These are phyloP conservation scores for Talaromyces sp. DNA, from an alignment of 2,329 filamentous ascomycete species.

Conservation along the genomic window DNA sequence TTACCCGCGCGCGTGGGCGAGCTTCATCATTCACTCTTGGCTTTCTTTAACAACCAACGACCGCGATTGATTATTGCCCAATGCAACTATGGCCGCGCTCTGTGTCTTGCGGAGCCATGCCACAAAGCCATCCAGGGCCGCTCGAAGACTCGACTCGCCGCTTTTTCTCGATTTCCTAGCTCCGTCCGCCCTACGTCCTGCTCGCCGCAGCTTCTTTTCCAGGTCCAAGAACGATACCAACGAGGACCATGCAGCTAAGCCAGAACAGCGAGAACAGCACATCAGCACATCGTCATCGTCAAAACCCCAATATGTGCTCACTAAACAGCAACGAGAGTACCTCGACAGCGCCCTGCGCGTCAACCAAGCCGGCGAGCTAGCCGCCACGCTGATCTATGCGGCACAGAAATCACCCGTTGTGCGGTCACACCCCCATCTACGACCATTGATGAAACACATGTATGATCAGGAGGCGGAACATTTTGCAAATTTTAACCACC, in stretches of 20 bases:
- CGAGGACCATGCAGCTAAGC: neutral
- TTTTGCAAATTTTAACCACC: slow-evolving; percentile 74
- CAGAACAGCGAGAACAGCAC: slow-evolving; percentile 22
- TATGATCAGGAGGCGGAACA: slow-evolving; percentile 92
- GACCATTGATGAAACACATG: slow-evolving; percentile 94
- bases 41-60: neutral
- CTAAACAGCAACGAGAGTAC: slow-evolving; percentile 65
- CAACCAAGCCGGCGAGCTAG: slow-evolving; percentile 96
- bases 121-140: neutral
- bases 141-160: slow-evolving; percentile 15
- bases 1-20: neutral
- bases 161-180: slow-evolving; percentile 34
- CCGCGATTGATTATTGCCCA: neutral
- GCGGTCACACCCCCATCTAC: slow-evolving; percentile 76
- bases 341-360: slow-evolving; percentile 81
- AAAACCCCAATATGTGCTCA: slow-evolving; percentile 53
- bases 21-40: neutral
- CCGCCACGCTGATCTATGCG: slow-evolving; percentile 88
- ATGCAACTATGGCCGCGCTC: slow-evolving; percentile 19
- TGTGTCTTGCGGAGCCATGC: slow-evolving; percentile 18
- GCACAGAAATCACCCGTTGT: slow-evolving; percentile 80
- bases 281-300: slow-evolving; percentile 11
- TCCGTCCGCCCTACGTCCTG: slow-evolving; percentile 22
- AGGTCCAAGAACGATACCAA: neutral
- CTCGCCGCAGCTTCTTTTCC: slow-evolving; percentile 21